Conservation (phyloP, 768 basidiomycete species). For the Phaffia australis region DNA sequence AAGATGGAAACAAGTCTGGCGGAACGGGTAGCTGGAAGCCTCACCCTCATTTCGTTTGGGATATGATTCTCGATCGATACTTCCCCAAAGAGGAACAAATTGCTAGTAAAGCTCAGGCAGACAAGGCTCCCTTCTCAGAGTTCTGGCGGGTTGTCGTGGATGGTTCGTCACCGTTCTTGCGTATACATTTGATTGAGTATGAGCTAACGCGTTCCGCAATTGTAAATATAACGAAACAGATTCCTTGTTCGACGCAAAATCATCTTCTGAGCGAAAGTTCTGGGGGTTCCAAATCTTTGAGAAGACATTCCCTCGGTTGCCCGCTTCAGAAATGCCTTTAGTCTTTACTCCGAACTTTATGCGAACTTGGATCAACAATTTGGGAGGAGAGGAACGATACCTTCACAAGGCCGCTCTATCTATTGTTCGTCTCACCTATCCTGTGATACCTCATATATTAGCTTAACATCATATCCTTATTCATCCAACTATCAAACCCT, state of each 20-base stretch:
- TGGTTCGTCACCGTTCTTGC: constrained; percentile 45
- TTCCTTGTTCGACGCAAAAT: constrained; percentile 68
- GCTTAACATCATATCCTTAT: background rate
- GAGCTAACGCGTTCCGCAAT: background rate
- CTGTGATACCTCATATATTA: background rate
- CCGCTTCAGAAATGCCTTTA: constrained; percentile 60
- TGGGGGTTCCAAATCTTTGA: constrained; percentile 93
- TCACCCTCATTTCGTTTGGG: constrained; percentile 86
- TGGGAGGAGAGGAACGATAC: constrained; percentile 76
- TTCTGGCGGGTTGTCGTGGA: constrained; percentile 88
- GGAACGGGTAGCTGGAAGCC: constrained; percentile 59
- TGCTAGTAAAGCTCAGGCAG: constrained; percentile 34
- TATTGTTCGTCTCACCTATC: constrained; percentile 47
- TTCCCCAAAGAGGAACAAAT: constrained; percentile 40
- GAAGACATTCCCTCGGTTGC: constrained; percentile 59
- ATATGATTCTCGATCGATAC: constrained; percentile 63
- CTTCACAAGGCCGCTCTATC: constrained; percentile 78
- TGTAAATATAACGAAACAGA: constrained; percentile 44
- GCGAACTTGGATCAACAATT: constrained; percentile 92
- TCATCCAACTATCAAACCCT: background rate
- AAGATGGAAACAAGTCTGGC: constrained; percentile 35
- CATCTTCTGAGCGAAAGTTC: constrained; percentile 78
- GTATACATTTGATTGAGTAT: background rate
- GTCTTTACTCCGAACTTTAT: constrained; percentile 91
- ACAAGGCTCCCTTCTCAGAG: constrained; percentile 65